Evolutionary conservation across 495 filamentous ascomycete genomes (phyloP), one percentile per base, ranked within the genome.

Genomic region (Aspergillus baeticus): DNA sequence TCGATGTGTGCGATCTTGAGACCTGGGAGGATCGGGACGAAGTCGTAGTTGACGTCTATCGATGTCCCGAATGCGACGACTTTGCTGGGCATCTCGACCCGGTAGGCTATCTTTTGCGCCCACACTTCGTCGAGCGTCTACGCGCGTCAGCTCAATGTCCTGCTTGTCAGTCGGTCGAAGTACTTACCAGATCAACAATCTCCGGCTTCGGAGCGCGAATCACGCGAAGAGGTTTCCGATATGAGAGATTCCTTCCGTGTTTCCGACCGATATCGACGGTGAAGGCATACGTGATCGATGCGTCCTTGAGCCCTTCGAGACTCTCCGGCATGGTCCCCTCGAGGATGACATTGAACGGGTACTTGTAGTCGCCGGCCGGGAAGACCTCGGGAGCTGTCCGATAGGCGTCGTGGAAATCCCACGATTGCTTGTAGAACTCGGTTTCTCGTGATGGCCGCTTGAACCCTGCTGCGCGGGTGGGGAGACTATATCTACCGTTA

Each of bases 231-330:
- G 45, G 26, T 15, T 35, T 34, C 1, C 29, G 26, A 35, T 15
- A 48, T 1, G 14, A 1, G 6, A 48, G 18, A 18, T 48, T 17
- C 26, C 7, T 5, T 1, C 45, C 45, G 11, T 48, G 45, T 20
- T 35, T 33, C 15, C 45, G 45, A 17, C 45, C 45, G 15, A 48
- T 48, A n/a, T 48, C 45, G 20, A 20, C 45, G 13, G 26, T 48
- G 45, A 48, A 48, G 5, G 7, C 5, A 15, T 48, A 48, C 8
- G 45, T 5, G 6, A 48, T 48, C 4, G 45, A 48, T 1, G 45
- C 45, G 5, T 48, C 45, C n/a, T 48, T 48, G 5, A 48, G 5
- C 2, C 45, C 29, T 10, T 48, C 45, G n/a, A 48, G 6, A 1
- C 1, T 34, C 29, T 33, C 45, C 3, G 45, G 45, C 29, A 48